These are phyloP conservation scores for Rhynchosporium graminicola DNA, from an alignment of 2,329 filamentous ascomycete genomes.

Conservation along the genomic window DNA sequence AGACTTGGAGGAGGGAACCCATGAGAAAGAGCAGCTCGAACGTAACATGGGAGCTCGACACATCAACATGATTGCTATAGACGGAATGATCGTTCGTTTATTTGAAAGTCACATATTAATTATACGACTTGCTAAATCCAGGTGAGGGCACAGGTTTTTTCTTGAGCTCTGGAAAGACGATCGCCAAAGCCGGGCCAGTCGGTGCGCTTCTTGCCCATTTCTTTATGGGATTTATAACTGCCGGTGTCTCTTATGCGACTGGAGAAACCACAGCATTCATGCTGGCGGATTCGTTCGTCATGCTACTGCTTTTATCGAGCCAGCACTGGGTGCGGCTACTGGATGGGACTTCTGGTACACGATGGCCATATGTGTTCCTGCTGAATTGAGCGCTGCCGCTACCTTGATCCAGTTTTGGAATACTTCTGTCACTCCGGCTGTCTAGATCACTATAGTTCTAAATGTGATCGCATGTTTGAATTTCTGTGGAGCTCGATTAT, in stretches of 20 bases:
- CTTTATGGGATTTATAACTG: constrained; percentile 45
- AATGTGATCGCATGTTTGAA: constrained; percentile 64
- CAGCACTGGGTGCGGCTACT: constrained; percentile 34
- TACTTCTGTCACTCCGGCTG: constrained; percentile 51
- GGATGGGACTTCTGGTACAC: constrained; percentile 38
- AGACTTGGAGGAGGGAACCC: constrained; percentile 15
- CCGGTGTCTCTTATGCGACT: constrained; percentile 44
- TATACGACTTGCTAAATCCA: constrained; percentile 42
- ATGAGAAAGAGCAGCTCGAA: constrained; percentile 41
- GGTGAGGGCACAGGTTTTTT: constrained; percentile 51
- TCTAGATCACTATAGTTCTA: constrained; percentile 70
- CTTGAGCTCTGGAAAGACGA: constrained; percentile 49
- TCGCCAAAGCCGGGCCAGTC: constrained; percentile 49
- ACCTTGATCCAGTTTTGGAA: constrained; percentile 66
- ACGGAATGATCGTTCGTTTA: constrained; percentile 63
- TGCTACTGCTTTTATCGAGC: constrained; percentile 40
- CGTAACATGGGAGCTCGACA: constrained; percentile 53
- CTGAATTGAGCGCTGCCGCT: constrained; percentile 63
- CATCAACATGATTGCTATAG: constrained; percentile 66
- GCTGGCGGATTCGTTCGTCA: constrained; percentile 40
- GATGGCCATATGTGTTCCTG: constrained; percentile 35
- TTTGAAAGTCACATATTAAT: constrained; percentile 36
- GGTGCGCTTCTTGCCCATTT: constrained; percentile 44
- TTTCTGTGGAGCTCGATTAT: constrained; percentile 48
- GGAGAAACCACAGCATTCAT: constrained; percentile 38